A percentile compares a stretch with the other conserved stretches of the same genome.
Conservation (phyloP, 148 eudicot species). For the Arbutus unedo region DNA sequence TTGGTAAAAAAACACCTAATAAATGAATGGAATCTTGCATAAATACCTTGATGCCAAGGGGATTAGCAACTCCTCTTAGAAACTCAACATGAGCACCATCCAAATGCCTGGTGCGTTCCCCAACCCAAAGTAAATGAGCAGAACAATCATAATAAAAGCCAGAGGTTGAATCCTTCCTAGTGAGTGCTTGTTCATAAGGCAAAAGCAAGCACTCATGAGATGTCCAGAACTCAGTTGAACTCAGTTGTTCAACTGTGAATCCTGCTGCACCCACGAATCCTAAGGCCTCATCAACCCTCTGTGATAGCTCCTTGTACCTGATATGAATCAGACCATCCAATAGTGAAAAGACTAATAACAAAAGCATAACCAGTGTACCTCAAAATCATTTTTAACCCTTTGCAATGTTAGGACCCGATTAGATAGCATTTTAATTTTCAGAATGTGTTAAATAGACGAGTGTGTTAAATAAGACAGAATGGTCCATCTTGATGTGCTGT, state of each 20-base stretch:
- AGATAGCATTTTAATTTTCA: no score
- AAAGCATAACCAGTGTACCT: no score
- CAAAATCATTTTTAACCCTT: no score
- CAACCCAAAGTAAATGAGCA: constrained; percentile 83
- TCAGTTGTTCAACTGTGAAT: constrained; percentile 60
- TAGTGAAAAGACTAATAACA: background rate
- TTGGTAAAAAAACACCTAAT: background rate
- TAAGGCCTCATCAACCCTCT: constrained; percentile 68
- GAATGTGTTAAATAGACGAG: no score
- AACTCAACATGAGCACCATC: constrained; percentile 80
- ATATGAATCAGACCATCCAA: background rate
- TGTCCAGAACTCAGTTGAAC: constrained; percentile 66
- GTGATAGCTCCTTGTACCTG: constrained; percentile 68
- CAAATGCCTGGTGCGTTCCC: constrained; percentile 73
- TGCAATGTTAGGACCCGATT: no score
- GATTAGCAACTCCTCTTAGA: constrained; percentile 65
- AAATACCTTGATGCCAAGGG: constrained; percentile 68
- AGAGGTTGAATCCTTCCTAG: constrained; percentile 68
- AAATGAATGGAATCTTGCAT: background rate
- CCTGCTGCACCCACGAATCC: constrained; percentile 83
- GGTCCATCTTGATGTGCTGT: no score
- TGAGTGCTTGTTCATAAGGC: constrained; percentile 74
- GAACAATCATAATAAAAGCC: constrained; percentile 69
- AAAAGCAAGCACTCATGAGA: constrained; percentile 73
- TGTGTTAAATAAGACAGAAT: no score